Percentiles rank a stretch among this genome's conserved stretches.
Evolutionary conservation across 352 stramenopile genomes (phyloP).

Genomic region (Phytophthora multivora): DNA sequence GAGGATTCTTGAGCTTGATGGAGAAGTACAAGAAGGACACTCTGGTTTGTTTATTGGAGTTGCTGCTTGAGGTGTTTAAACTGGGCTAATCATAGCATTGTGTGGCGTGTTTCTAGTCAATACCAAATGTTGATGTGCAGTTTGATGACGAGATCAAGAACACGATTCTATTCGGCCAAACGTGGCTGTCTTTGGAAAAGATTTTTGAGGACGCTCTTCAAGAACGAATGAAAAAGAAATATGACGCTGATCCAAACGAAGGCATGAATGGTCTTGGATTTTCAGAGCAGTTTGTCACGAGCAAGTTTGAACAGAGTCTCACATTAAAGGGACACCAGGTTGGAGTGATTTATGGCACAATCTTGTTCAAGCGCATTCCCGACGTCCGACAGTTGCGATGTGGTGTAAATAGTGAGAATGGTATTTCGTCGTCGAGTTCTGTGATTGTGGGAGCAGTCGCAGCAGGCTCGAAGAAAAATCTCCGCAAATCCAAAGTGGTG

Average conservation of each 20-base stretch:
- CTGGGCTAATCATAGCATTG: constrained; percentile 12
- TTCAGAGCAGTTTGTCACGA: constrained; percentile 80
- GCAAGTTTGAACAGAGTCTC: constrained; percentile 86
- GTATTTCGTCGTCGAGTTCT: constrained; percentile 87
- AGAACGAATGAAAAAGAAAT: constrained; percentile 83
- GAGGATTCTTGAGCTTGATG: constrained; percentile 78
- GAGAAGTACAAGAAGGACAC: constrained; percentile 88
- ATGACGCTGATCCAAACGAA: constrained; percentile 47
- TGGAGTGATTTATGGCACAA: constrained; percentile 86
- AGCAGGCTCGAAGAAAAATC: constrained; percentile 61
- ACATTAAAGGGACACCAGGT: constrained; percentile 89
- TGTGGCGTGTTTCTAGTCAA: constrained; percentile 17
- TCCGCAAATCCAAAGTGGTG: constrained; percentile 76
- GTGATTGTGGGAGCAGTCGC: constrained; percentile 78
- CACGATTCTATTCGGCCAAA: constrained; percentile 87
- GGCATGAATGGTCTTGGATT: constrained; percentile 63
- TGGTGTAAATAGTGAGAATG: constrained; percentile 88
- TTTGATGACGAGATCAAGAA: constrained; percentile 88
- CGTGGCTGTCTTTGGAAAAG: constrained; percentile 89
- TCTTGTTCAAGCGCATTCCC: constrained; percentile 90
- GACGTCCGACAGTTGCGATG: constrained; percentile 87
- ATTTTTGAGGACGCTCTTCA: constrained; percentile 89
- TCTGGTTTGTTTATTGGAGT: constrained; percentile 36
- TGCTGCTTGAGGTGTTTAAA: not conserved
- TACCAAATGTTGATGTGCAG: constrained; percentile 46